phyloP scores from a whole-genome alignment of 2,329 filamentous ascomycete genomes.

The Helotiales sp. region DNA sequence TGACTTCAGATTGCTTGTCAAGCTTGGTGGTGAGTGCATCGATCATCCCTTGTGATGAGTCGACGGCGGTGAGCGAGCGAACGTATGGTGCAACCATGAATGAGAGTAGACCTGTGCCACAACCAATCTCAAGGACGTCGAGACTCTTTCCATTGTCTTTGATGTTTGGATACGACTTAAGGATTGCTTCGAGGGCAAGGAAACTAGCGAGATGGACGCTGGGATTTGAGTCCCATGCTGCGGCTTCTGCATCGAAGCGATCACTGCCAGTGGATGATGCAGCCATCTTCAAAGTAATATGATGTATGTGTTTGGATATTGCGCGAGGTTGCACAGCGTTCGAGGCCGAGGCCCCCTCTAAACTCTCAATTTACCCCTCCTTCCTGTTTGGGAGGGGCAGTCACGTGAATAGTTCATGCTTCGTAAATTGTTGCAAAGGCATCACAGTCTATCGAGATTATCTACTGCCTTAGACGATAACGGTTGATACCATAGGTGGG shows the following conservation, averaged over 20 bases:
- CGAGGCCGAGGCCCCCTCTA: no score
- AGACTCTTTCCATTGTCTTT: constrained; percentile 29
- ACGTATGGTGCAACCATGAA: constrained; percentile 49
- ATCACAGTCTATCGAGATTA: no score
- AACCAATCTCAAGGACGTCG: constrained; percentile 86
- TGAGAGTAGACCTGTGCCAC: constrained; percentile 86
- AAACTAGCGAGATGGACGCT: constrained; percentile 46
- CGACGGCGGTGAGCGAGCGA: constrained; percentile 50
- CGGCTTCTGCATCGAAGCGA: constrained; percentile 56
- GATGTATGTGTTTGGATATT: neutral
- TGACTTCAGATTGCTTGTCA: constrained; percentile 24
- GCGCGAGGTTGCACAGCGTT: neutral
- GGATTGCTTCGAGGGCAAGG: constrained; percentile 46
- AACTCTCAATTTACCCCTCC: no score
- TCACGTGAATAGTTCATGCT: no score
- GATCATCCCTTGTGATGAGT: constrained; percentile 56
- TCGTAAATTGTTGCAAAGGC: no score
- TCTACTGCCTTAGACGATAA: no score
- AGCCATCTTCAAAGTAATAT: neutral
- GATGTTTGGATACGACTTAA: constrained; percentile 38
- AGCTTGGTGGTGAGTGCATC: constrained; percentile 48
- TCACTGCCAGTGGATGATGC: constrained; percentile 32
- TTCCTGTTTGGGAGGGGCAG: no score
- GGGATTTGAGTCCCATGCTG: constrained; percentile 54
- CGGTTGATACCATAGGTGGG: no score